A percentile compares a stretch with the other conserved stretches of the same genome.
Conservation (phyloP, 768 basidiomycete genomes). For the Xanthoconium purpureum region DNA sequence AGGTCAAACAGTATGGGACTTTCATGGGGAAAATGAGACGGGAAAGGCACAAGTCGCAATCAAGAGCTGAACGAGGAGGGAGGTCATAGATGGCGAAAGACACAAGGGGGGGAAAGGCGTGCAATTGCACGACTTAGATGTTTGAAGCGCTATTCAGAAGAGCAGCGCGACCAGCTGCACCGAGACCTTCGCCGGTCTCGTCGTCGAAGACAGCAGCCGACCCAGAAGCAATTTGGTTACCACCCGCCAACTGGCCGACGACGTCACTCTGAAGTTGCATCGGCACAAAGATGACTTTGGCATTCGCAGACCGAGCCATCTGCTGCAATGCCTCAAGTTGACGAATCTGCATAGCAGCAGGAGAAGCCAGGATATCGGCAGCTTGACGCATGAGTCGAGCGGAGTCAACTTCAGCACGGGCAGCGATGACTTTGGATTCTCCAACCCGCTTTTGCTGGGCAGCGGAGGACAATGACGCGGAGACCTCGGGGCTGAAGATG, state of each 20-base stretch:
- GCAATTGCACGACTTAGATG: conserved; percentile 14
- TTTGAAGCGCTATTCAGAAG: conserved; percentile 24
- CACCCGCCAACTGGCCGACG: conserved; percentile 41
- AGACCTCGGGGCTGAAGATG: conserved; percentile 87
- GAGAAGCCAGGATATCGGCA: conserved; percentile 89
- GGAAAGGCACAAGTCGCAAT: not conserved
- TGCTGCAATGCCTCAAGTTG: conserved; percentile 94
- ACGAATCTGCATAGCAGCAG: conserved; percentile 97
- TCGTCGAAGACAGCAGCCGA: conserved; percentile 19
- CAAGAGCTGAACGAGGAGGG: not conserved
- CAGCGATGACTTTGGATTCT: conserved; percentile 95
- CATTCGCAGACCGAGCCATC: conserved; percentile 87
- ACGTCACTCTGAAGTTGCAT: conserved; percentile 86
- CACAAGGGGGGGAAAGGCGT: not conserved
- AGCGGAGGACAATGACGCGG: conserved; percentile 88
- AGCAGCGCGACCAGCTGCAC: conserved; percentile 25
- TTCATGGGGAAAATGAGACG: not conserved
- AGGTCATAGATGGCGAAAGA: not conserved
- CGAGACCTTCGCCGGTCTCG: conserved; percentile 24
- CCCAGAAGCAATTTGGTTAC: conserved; percentile 23
- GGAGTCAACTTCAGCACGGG: conserved; percentile 92
- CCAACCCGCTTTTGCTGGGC: conserved; percentile 97
- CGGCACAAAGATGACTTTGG: conserved; percentile 93
- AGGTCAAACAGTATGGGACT: not conserved
- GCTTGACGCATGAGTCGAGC: conserved; percentile 96